These are phyloP conservation scores for Quercus suber DNA, from an alignment of 306 rosid species.

Conservation along the genomic window DNA sequence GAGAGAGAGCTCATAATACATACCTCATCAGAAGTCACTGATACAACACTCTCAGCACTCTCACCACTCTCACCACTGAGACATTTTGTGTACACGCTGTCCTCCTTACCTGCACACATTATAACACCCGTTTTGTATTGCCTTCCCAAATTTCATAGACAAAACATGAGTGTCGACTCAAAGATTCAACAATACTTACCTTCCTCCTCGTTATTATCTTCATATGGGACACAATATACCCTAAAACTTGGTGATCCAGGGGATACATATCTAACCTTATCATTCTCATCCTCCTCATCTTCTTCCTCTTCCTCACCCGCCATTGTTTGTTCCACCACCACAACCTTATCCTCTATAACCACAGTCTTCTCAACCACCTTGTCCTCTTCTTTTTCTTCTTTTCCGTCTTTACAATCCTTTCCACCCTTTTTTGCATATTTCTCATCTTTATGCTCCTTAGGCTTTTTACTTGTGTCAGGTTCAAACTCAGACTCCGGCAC, in stretches of 20 bases:
- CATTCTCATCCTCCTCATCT: slow-evolving; percentile 5
- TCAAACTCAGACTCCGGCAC: neutral
- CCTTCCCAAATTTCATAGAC: neutral
- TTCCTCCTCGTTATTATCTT: slow-evolving; percentile 9
- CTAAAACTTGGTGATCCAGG: slow-evolving; percentile 83
- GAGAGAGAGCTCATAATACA: neutral
- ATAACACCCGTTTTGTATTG: neutral
- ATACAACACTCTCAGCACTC: slow-evolving; percentile 1
- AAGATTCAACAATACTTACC: slow-evolving; percentile 23
- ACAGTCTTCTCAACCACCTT: neutral
- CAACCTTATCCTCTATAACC: neutral
- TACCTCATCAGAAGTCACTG: slow-evolving; percentile 20
- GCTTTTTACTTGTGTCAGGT: neutral
- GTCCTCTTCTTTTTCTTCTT: neutral
- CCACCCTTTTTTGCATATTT: neutral
- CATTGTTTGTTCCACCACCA: too few species aligned
- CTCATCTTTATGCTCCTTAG: slow-evolving; percentile 6
- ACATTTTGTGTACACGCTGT: slow-evolving; percentile 20
- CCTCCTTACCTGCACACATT: slow-evolving; percentile 33
- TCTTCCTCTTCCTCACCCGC: slow-evolving; percentile 12
- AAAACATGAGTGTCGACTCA: too few species aligned
- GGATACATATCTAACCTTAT: slow-evolving; percentile 8
- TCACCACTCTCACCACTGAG: slow-evolving; percentile 26
- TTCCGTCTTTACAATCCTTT: neutral
- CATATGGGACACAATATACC: slow-evolving; percentile 51